phyloP scores from a whole-genome alignment of 306 rosid species.

The Clitoria ternatea region DNA sequence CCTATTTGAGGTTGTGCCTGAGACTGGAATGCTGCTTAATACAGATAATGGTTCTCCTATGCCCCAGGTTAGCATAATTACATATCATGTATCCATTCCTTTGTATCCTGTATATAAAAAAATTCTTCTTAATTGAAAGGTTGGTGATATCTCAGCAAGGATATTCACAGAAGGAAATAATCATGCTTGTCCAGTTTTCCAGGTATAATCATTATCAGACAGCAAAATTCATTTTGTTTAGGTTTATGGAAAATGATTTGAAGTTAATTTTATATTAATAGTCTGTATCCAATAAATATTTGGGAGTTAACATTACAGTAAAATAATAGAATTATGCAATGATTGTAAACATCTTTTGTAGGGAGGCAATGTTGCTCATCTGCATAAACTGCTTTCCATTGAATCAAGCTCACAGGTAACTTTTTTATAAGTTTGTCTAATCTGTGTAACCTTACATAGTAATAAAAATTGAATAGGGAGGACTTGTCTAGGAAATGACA shows the following conservation, averaged over 20 bases:
- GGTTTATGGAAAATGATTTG: conserved; percentile 1
- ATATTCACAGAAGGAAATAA: conserved; percentile 32
- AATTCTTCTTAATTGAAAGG: conserved; percentile 39
- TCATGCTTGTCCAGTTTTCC: conserved; percentile 67
- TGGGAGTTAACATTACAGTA: conserved; percentile 14
- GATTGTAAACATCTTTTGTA: conserved; percentile 32
- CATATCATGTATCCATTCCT: conserved; percentile 2
- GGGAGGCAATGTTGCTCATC: conserved; percentile 96
- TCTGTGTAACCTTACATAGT: too few species aligned
- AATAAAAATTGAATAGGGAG: too few species aligned
- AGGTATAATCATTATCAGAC: conserved; percentile 44
- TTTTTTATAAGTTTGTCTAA: too few species aligned
- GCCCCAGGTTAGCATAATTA: conserved; percentile 61
- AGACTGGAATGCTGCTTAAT: conserved; percentile 88
- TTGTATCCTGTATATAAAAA: not conserved
- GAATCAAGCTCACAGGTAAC: conserved; percentile 93
- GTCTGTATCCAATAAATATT: conserved; percentile 2
- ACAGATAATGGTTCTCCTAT: conserved; percentile 96
- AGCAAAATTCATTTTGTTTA: not conserved
- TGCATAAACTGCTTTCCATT: conserved; percentile 82
- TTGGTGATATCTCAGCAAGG: conserved; percentile 57
- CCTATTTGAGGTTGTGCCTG: conserved; percentile 84
- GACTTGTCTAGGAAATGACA: too few species aligned
- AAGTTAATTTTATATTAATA: conserved; percentile 3
- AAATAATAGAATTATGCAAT: not conserved